These are phyloP conservation scores for Castanea sativa DNA, from an alignment of 306 rosid genomes.

Conservation along the genomic window DNA sequence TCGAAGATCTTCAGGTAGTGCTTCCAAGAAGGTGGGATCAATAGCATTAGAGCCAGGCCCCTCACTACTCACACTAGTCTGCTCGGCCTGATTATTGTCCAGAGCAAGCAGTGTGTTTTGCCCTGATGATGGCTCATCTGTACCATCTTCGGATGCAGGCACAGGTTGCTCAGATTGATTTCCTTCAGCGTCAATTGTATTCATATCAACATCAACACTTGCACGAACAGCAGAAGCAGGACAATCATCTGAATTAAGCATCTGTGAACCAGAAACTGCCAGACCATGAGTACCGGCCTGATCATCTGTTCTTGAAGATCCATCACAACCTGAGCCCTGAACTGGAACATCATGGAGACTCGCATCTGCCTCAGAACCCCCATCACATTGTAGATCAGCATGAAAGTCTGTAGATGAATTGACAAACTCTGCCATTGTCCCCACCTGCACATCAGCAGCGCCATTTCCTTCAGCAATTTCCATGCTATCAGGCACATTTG, in stretches of 20 bases:
- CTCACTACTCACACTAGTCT: conserved; percentile 54
- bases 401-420: conserved; percentile 31
- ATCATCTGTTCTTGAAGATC: conserved; percentile 48
- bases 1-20: conserved; percentile 89
- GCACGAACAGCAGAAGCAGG: conserved; percentile 46
- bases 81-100: conserved; percentile 54
- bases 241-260: conserved; percentile 43
- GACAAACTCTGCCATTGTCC: conserved; percentile 37
- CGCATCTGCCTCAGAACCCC: conserved; percentile 41
- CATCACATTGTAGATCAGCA: conserved; percentile 43
- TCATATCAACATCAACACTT: conserved; percentile 79
- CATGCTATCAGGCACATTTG: conserved; percentile 54
- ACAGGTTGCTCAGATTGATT: conserved; percentile 47
- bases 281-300: conserved; percentile 41
- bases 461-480: conserved; percentile 56
- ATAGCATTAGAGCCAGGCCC: conserved; percentile 79
- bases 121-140: conserved; percentile 50
- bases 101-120: conserved; percentile 51
- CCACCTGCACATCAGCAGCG: conserved; percentile 44
- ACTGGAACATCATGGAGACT: conserved; percentile 40
- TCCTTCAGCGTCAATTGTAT: conserved; percentile 53
- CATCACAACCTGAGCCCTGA: conserved; percentile 49
- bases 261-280: conserved; percentile 41
- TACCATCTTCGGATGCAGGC: conserved; percentile 44
- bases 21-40: conserved; percentile 98